Conservation (phyloP, 148 eudicot species). For the Heliamphora exappendiculata region DNA sequence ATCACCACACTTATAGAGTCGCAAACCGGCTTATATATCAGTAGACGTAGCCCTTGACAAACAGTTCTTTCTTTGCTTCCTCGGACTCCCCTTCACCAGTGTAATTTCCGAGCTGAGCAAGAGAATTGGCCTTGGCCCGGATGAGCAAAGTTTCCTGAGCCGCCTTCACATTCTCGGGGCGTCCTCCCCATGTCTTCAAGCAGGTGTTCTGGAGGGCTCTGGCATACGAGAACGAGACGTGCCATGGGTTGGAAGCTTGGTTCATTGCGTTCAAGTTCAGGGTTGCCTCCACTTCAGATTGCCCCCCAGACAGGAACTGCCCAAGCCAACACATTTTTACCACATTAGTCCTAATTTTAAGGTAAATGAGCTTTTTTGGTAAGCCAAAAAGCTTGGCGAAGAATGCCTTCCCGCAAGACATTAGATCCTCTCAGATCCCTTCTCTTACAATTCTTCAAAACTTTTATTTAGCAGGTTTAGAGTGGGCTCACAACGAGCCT, state of each 20-base stretch:
- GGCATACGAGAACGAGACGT: conserved; percentile 87
- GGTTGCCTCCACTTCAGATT: conserved; percentile 94
- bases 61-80: conserved; percentile 75
- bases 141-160: conserved; percentile 65
- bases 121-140: conserved; percentile 83
- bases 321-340: neutral
- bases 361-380: no score
- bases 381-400: no score
- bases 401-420: no score
- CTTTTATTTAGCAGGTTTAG: no score
- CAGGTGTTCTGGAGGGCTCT: conserved; percentile 93
- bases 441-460: no score
- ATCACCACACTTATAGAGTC: neutral
- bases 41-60: conserved; percentile 81
- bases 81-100: conserved; percentile 81
- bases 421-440: no score
- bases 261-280: conserved; percentile 88
- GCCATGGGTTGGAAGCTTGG: conserved; percentile 88
- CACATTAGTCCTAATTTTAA: neutral
- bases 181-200: conserved; percentile 90
- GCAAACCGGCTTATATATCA: conserved; percentile 12
- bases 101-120: conserved; percentile 91
- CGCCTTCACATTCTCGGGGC: conserved; percentile 63
- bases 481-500: no score
- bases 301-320: conserved; percentile 94